A percentile compares a stretch with the other conserved stretches of the same genome.
phyloP scores from a whole-genome alignment of 1,284 basidiomycete species.

The Papiliotrema laurentii region DNA sequence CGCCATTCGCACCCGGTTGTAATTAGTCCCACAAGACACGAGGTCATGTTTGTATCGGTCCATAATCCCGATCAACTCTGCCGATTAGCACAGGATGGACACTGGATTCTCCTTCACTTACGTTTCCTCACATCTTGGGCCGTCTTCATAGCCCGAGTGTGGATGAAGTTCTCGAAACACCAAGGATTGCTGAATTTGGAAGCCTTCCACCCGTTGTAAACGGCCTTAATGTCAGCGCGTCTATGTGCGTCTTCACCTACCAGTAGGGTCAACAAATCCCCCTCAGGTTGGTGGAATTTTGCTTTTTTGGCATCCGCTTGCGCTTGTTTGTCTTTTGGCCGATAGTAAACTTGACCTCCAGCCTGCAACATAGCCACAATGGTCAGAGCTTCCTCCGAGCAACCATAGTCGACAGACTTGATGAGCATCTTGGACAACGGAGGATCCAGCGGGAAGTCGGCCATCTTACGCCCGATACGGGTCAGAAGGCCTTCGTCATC shows the following conservation, averaged over 20 bases:
- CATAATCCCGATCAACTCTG: conserved; percentile 91
- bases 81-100: background rate
- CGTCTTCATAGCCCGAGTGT: conserved; percentile 92
- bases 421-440: conserved; percentile 96
- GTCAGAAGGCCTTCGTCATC: conserved; percentile 97
- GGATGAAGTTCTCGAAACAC: conserved; percentile 98
- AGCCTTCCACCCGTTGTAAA: conserved; percentile 97
- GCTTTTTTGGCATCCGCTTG: conserved; percentile 99
- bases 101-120: too few species aligned
- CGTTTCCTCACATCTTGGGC: conserved; percentile 95
- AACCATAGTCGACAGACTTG: conserved; percentile 93
- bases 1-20: conserved; percentile 86
- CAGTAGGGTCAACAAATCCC: conserved; percentile 89
- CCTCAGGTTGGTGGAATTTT: conserved; percentile 96
- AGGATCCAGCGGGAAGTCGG: conserved; percentile 98
- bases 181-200: conserved; percentile 94
- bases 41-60: conserved; percentile 98
- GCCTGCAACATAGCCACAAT: conserved; percentile 93
- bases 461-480: conserved; percentile 94
- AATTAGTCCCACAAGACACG: conserved; percentile 70
- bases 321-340: conserved; percentile 97
- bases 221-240: conserved; percentile 52
- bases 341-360: conserved; percentile 93
- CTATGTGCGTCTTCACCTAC: conserved; percentile 16
- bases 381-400: conserved; percentile 94